Evolutionary conservation across 2,329 filamentous ascomycete genomes (phyloP), one percentile per base, ranked within the genome.

Genomic region (Aureobasidium sp.): DNA sequence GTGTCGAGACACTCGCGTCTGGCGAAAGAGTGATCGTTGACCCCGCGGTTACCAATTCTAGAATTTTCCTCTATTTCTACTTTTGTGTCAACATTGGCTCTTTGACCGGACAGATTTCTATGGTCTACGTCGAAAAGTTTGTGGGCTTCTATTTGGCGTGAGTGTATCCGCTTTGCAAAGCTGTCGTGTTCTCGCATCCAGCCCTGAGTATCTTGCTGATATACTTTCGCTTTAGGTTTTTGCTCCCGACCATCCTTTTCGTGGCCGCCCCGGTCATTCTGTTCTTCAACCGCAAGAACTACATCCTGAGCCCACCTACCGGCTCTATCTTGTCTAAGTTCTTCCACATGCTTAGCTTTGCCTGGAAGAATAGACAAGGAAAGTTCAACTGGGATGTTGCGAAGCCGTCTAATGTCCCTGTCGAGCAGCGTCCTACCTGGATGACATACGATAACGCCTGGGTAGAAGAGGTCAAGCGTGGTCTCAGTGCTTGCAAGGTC

Each of bases 361-460:
- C 84, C 0, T 82, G 83, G 74, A 88, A 87, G 75, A 57, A 66
- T 7, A 62, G 48, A 26, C 65, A 67, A 44, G 52, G 65, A 41
- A 63, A 52, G 27, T 64, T 68, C 44, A 53, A 57, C 75, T 91
- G 87, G 85, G 84, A 90, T 29, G 70, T 78, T 4, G 84, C 85
- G 64, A 89, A 89, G 76, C 88, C 88, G 3, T 88, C 84, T 70
- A 55, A 90, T 10, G 76, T 80, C 41, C 44, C 46, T n/a, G 17
- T 42, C 17, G 73, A 72, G 1, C 71, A 79, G 65, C 85, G 85
- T 61, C 88, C 88, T 0, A 44, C 61, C 0, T 92, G 88, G 88
- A 91, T 92, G 87, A 66, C 86, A 0, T 91, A 91, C 67, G 89
- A 93, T 65, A 90, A 93, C 67, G 84, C 84, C 58, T 93, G 89